Evolutionary conservation across 441 rosid genomes (phyloP).

Genomic region (Manihot esculenta): DNA sequence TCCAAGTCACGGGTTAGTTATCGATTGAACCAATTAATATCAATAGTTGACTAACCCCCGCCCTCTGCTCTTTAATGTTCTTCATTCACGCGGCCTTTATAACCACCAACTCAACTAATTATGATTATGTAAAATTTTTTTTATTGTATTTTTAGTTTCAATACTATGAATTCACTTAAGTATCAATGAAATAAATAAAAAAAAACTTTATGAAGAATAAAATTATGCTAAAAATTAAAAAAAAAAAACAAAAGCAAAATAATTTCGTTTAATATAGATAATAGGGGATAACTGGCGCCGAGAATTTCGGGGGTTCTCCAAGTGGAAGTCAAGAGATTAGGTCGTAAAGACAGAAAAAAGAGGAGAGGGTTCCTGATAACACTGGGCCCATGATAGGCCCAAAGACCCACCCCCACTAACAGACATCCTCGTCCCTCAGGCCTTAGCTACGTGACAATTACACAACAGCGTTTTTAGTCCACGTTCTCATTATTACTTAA

Average conservation of each 20-base stretch:
- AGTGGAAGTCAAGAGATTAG: constrained; percentile 43
- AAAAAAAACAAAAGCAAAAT: no score
- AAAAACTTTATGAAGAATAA: no score
- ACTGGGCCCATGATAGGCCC: constrained; percentile 2
- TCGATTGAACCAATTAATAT: neutral
- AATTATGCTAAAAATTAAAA: no score
- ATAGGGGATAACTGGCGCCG: constrained; percentile 36
- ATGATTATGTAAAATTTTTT: no score
- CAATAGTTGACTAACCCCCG: neutral
- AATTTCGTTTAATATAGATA: no score
- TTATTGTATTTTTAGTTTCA: no score
- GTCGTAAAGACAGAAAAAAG: constrained; percentile 17
- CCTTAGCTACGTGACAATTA: constrained; percentile 23
- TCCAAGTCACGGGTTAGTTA: neutral
- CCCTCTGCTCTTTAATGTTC: constrained; percentile 1
- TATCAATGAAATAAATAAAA: no score
- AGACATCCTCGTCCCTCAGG: neutral
- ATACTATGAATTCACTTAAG: no score
- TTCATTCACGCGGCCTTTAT: constrained; percentile 14
- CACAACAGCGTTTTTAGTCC: constrained; percentile 16
- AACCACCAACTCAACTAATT: neutral
- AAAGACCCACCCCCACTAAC: neutral
- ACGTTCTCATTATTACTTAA: neutral
- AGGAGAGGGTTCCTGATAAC: neutral
- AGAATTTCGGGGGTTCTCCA: constrained; percentile 33